A percentile compares a stretch with the other conserved stretches of the same genome.
Evolutionary conservation across 2,329 filamentous ascomycete species (phyloP).

Genomic region (Colletotrichum acutatum): DNA sequence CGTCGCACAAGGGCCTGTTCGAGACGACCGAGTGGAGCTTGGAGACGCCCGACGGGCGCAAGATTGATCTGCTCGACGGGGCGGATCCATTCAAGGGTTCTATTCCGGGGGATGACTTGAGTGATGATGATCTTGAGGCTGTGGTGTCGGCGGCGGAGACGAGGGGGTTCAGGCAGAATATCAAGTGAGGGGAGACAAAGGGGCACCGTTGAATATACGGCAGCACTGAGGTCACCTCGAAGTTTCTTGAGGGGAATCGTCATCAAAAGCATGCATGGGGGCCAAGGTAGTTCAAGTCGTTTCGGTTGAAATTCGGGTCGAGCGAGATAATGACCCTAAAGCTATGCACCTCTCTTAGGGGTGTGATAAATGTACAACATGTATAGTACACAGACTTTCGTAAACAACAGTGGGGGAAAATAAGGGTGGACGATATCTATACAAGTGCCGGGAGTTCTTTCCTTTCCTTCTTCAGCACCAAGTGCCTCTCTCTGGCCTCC

Average conservation of each 20-base stretch:
- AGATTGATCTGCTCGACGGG: constrained; percentile 79
- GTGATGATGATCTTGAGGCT: constrained; percentile 46
- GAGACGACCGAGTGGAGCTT: constrained; percentile 93
- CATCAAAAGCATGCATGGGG: neutral
- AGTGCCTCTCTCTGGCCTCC: constrained; percentile 60
- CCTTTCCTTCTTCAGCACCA: constrained; percentile 61
- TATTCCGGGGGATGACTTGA: constrained; percentile 53
- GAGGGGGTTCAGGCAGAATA: constrained; percentile 63
- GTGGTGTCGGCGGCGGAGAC: constrained; percentile 45
- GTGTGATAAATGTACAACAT: constrained; percentile 41
- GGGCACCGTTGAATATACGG: neutral
- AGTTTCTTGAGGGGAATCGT: neutral
- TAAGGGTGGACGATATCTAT: constrained; percentile 6
- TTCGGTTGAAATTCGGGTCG: constrained; percentile 14
- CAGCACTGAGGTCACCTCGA: neutral
- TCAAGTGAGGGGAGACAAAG: constrained; percentile 39
- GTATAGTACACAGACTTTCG: constrained; percentile 49
- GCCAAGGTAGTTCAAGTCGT: constrained; percentile 1
- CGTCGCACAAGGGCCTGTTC: constrained; percentile 71
- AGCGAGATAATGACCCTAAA: constrained; percentile 19
- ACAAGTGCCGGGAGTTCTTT: constrained; percentile 40
- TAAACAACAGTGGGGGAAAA: constrained; percentile 36
- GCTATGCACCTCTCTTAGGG: constrained; percentile 24
- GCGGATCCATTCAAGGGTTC: constrained; percentile 73
- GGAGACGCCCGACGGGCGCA: constrained; percentile 68